phyloP scores from a whole-genome alignment of 208 protist species.

The Crithidia brevicula region DNA sequence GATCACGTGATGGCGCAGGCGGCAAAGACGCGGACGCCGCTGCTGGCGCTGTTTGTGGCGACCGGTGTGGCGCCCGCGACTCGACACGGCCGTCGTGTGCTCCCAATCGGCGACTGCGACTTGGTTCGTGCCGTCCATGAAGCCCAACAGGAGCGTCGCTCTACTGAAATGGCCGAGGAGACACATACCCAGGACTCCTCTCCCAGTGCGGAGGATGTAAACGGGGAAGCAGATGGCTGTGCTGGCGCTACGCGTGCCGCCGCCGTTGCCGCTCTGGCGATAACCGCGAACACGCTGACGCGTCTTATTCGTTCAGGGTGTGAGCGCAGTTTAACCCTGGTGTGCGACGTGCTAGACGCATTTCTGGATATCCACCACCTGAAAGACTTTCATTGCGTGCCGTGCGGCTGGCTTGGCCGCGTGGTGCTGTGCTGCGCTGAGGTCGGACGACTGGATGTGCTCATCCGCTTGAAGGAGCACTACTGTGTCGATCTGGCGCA shows the following conservation, averaged over 20 bases:
- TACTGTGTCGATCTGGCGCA: conserved; percentile 41
- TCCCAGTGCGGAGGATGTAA: neutral
- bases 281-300: conserved; percentile 16
- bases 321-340: conserved; percentile 11
- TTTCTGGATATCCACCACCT: conserved; percentile 25
- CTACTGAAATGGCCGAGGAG: neutral
- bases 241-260: neutral
- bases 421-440: conserved; percentile 53
- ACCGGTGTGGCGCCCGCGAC: conserved; percentile 41
- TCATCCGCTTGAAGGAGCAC: conserved; percentile 45
- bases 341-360: conserved; percentile 32
- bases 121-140: conserved; percentile 40
- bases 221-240: neutral
- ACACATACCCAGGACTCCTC: neutral
- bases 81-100: conserved; percentile 39
- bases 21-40: conserved; percentile 7
- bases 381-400: conserved; percentile 26
- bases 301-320: conserved; percentile 2
- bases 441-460: conserved; percentile 40
- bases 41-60: conserved; percentile 50
- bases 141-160: conserved; percentile 12
- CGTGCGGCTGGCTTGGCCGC: conserved; percentile 43
- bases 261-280: conserved; percentile 9
- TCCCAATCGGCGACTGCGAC: conserved; percentile 5
- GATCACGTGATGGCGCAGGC: conserved; percentile 62